These are phyloP conservation scores for Nematodospora valgi DNA, from an alignment of 805 yeast genomes.

Conservation along the genomic window DNA sequence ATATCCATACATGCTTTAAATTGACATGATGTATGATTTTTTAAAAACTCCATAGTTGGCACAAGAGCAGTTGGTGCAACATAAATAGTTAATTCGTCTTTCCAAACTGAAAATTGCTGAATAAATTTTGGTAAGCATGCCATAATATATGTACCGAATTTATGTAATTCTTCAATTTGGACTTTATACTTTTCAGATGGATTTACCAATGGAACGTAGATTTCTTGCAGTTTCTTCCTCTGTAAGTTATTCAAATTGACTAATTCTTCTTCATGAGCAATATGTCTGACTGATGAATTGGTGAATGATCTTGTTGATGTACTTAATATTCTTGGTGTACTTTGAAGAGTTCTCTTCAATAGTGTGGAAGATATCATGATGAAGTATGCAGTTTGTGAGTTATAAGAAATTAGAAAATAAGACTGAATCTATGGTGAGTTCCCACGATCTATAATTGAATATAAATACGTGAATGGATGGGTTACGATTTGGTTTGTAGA, in stretches of 20 bases:
- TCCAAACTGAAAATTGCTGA: constrained; percentile 87
- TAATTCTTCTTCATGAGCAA: constrained; percentile 21
- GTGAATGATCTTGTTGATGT: constrained; percentile 1
- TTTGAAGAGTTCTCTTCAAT: not conserved
- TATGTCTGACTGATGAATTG: not conserved
- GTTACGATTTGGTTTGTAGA: too few relatives aligned
- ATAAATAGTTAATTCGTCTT: constrained; percentile 76
- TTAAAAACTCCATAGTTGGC: constrained; percentile 68
- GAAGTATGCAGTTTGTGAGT: not conserved
- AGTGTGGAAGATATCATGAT: not conserved
- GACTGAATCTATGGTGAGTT: too few relatives aligned
- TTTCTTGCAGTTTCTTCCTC: constrained; percentile 33
- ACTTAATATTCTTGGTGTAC: not conserved
- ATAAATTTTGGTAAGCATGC: constrained; percentile 76
- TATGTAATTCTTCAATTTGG: constrained; percentile 68
- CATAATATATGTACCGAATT: constrained; percentile 76
- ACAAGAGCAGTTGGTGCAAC: constrained; percentile 72
- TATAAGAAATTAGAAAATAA: too few relatives aligned
- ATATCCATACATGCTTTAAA: constrained; percentile 76
- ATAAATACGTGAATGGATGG: too few relatives aligned
- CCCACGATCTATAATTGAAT: too few relatives aligned
- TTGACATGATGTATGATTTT: constrained; percentile 77
- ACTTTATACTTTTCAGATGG: constrained; percentile 75
- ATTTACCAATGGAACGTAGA: constrained; percentile 55
- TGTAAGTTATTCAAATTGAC: constrained; percentile 35